A percentile compares a stretch with the other conserved stretches of the same genome.
These are phyloP conservation scores for Thermomucor indicae-seudaticae DNA, from an alignment of 371 early-diverging fungal species.

Conservation along the genomic window DNA sequence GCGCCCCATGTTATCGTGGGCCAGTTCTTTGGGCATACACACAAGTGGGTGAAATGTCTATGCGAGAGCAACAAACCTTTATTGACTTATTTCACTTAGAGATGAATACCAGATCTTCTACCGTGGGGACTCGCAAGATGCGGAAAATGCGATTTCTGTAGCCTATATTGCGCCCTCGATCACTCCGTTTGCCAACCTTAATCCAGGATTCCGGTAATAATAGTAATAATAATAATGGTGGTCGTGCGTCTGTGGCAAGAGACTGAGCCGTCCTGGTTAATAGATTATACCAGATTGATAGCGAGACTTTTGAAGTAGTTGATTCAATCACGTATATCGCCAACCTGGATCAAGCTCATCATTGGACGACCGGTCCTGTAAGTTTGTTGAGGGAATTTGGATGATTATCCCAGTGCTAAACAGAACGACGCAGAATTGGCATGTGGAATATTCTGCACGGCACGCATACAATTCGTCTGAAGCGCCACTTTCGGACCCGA, in stretches of 20 bases:
- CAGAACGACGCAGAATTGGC: conserved; percentile 49
- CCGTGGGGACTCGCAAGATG: conserved; percentile 21
- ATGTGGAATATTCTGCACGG: conserved; percentile 56
- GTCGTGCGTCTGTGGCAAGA: not conserved
- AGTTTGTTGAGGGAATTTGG: too few relatives aligned
- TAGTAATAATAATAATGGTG: not conserved
- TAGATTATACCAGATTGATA: conserved; percentile 49
- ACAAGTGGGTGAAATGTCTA: conserved; percentile 25
- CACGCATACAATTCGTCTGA: conserved; percentile 31
- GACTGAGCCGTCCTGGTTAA: not conserved
- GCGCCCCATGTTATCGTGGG: conserved; percentile 56
- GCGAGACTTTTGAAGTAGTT: conserved; percentile 51
- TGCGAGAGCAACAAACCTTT: not conserved
- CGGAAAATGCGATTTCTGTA: conserved; percentile 42
- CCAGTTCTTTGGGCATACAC: conserved; percentile 63
- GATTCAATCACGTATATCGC: conserved; percentile 55
- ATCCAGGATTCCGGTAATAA: conserved; percentile 53
- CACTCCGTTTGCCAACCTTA: conserved; percentile 46
- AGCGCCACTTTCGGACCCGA: conserved; percentile 19
- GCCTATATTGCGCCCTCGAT: conserved; percentile 55
- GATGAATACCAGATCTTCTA: conserved; percentile 56
- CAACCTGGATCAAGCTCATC: conserved; percentile 36
- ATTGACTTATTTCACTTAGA: conserved; percentile 7
- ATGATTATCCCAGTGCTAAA: too few relatives aligned
- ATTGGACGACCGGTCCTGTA: conserved; percentile 38